Evolutionary conservation across 495 filamentous ascomycete species (phyloP).

Genomic region (Bombardia bombarda): DNA sequence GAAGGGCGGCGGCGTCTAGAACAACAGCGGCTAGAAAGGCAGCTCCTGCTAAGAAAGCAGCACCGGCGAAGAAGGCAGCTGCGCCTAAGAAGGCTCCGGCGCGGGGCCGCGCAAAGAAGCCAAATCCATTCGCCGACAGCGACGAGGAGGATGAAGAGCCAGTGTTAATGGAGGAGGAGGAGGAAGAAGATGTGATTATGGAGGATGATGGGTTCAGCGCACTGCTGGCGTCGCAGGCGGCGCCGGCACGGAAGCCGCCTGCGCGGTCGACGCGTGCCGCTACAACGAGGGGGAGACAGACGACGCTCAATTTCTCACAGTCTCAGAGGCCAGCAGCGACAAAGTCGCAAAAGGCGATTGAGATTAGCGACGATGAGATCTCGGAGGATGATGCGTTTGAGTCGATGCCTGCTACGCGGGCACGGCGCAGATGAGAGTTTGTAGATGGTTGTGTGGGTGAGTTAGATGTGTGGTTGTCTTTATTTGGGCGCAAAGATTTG

Average conservation of each 20-base stretch:
- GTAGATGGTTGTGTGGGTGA: too few relatives aligned
- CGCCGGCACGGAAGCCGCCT: conserved; percentile 28
- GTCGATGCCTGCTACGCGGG: conserved; percentile 31
- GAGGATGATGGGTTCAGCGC: too few relatives aligned
- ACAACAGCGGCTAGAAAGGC: conserved; percentile 32
- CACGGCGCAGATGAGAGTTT: conserved; percentile 12
- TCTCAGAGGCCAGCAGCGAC: conserved; percentile 41
- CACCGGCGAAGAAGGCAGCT: conserved; percentile 33
- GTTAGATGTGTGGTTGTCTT: too few relatives aligned
- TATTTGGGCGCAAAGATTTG: too few relatives aligned
- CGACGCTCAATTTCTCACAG: conserved; percentile 65
- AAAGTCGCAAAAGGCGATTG: conserved; percentile 35
- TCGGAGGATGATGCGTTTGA: conserved; percentile 81
- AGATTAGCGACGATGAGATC: conserved; percentile 71
- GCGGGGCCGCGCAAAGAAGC: conserved; percentile 39
- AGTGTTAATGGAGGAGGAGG: conserved; percentile 50
- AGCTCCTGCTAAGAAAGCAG: conserved; percentile 31
- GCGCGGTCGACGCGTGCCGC: conserved; percentile 28
- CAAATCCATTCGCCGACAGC: conserved; percentile 48
- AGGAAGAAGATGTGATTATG: conserved; percentile 54
- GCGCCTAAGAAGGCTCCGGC: conserved; percentile 28
- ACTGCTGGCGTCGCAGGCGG: too few relatives aligned
- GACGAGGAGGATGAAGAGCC: conserved; percentile 61
- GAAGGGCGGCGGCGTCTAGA: conserved; percentile 28
- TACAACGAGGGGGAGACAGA: conserved; percentile 44